Evolutionary conservation across 2,329 filamentous ascomycete species (phyloP).

Genomic region (Claviceps citrina): DNA sequence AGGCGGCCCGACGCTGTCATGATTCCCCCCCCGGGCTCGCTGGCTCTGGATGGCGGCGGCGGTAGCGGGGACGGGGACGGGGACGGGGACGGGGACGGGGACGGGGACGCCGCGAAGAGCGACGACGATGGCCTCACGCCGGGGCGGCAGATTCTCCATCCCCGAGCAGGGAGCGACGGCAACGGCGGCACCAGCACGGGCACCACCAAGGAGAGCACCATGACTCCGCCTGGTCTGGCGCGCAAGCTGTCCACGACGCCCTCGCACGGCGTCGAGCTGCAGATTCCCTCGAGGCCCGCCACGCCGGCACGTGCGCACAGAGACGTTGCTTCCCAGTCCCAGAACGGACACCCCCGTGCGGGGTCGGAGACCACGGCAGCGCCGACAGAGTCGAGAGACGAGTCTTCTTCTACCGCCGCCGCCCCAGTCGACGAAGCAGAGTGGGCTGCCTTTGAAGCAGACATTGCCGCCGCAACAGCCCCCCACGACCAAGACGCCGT

Average conservation of each 20-base stretch:
- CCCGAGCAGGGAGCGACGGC: slow-evolving; percentile 9
- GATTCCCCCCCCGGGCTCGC: slow-evolving; percentile 3
- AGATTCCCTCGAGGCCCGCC: slow-evolving; percentile 48
- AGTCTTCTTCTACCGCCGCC: slow-evolving; percentile 6
- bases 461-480: slow-evolving; percentile 42
- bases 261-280: slow-evolving; percentile 41
- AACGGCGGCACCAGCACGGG: background rate
- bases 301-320: slow-evolving; percentile 31
- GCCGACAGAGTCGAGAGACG: slow-evolving; percentile 3
- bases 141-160: slow-evolving; percentile 5
- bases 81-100: slow-evolving; percentile 8
- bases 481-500: slow-evolving; percentile 34
- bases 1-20: slow-evolving; percentile 26
- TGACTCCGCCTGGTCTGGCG: slow-evolving; percentile 14
- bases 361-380: no score
- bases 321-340: slow-evolving; percentile 24
- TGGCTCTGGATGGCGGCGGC: background rate
- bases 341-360: no score
- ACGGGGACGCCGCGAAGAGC: slow-evolving; percentile 7
- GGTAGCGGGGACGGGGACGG: slow-evolving; percentile 7
- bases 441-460: slow-evolving; percentile 77
- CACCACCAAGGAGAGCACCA: slow-evolving; percentile 9
- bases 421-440: slow-evolving; percentile 51
- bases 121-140: no score
- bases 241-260: slow-evolving; percentile 37